Evolutionary conservation across 2,329 filamentous ascomycete species (phyloP), one percentile per base, ranked within the genome.

Genomic region (Cladosporium austrohemisphaericum): DNA sequence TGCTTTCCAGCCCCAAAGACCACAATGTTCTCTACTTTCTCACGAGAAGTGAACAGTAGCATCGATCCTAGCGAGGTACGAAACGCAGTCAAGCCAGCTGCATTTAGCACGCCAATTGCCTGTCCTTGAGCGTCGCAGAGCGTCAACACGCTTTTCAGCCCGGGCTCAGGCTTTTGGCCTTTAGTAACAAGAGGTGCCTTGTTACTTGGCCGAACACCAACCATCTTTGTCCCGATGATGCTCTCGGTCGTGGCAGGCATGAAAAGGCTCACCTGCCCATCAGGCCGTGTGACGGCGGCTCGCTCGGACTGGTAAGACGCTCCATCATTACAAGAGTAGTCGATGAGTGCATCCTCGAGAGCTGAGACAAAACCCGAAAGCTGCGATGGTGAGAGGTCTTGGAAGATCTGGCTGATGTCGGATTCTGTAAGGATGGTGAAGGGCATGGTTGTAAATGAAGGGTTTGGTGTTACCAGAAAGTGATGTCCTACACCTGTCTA

Each of bases 1-100:
- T 96, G 91, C 58, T 85, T 83, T 33, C 92, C 92, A 23, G 86
- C 84, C 16, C 92, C 92, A 65, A 96, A 96, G 44, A 94, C 85
- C 9, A 85, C 84, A 8, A 96, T 65, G 9, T 84, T 88, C 62
- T 84, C 83, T 31, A 94, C 84, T 19, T 78, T 78, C 48, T 78
- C 73, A 48, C 92, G 86, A 59, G 74, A 74, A 57, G 71, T 72
- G 61, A 80, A 80, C 14, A 85, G 73, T 56, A 85, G 72, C 50
- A 83, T 79, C 7, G 78, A 77, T 0, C 79, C 79, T 8, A 87
- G 69, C 0, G 83, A 80, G 0, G 84, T 87, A 36, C 84, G 76
- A 66, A 86, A 87, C 0, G 82, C 82, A 0, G 84, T 87, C 13
- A 87, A 68, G 56, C 85, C 83, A 49, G 80, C 79, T 0, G 84